Evolutionary conservation across 768 basidiomycete species (phyloP).

Genomic region (Suillus americanus): DNA sequence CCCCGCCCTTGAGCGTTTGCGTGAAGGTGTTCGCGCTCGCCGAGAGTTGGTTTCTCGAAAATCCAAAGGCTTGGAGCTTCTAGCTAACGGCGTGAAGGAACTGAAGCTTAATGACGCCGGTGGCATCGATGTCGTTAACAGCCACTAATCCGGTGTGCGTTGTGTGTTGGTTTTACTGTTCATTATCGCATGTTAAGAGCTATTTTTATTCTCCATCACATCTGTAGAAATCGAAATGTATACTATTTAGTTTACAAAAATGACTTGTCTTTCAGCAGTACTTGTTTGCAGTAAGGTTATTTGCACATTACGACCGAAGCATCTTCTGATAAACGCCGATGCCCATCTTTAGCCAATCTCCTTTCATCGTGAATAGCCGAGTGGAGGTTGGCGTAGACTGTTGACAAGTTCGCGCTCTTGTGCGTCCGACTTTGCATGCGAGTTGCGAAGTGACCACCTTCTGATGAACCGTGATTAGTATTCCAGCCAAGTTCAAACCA

Average conservation of each 20-base stretch:
- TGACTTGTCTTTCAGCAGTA: neutral
- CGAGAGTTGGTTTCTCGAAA: constrained; percentile 46
- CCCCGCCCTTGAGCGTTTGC: constrained; percentile 75
- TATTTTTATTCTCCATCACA: neutral
- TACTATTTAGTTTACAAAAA: neutral
- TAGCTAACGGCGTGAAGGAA: constrained; percentile 9
- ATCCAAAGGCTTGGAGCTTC: constrained; percentile 13
- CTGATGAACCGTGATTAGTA: neutral
- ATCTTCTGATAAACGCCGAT: neutral
- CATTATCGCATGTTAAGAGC: neutral
- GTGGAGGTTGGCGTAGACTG: neutral
- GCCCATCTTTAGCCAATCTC: neutral
- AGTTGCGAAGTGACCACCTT: neutral
- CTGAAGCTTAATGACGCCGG: constrained; percentile 14
- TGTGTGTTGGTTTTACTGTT: neutral
- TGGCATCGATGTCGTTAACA: constrained; percentile 9
- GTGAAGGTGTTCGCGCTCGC: constrained; percentile 85
- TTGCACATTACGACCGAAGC: neutral
- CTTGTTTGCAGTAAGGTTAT: neutral
- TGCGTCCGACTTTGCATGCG: neutral
- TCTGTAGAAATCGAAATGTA: neutral
- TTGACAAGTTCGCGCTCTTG: neutral
- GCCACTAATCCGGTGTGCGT: neutral
- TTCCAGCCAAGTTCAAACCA: neutral
- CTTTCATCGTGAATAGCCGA: neutral